Percentiles rank a stretch among this genome's conserved stretches.
Conservation (phyloP, 371 early-diverging fungal species). For the Zychaea mexicana region DNA sequence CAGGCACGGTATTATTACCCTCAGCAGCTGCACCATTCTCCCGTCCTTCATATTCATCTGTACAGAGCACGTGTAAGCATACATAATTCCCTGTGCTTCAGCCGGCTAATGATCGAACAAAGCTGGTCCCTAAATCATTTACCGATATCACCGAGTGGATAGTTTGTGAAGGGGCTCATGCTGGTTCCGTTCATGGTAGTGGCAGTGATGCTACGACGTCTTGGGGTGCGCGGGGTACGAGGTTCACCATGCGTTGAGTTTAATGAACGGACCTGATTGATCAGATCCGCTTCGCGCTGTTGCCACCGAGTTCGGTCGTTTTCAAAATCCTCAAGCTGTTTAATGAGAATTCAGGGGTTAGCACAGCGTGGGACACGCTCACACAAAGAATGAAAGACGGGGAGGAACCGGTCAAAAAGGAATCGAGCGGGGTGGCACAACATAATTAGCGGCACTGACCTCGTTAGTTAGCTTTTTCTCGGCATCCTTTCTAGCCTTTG, state of each 20-base stretch:
- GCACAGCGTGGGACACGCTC: not conserved
- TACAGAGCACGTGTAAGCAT: not conserved
- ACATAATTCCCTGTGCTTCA: no score
- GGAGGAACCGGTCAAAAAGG: not conserved
- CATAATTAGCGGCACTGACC: constrained; percentile 17
- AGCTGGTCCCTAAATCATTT: not conserved
- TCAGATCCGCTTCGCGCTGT: constrained; percentile 49
- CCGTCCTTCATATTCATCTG: constrained; percentile 1
- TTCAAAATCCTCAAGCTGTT: constrained; percentile 46
- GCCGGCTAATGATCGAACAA: no score
- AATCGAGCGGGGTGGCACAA: not conserved
- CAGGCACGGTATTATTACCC: not conserved
- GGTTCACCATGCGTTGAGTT: constrained; percentile 34
- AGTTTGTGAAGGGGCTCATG: constrained; percentile 36
- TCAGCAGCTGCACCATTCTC: not conserved
- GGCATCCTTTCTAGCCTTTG: constrained; percentile 40
- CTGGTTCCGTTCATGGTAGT: constrained; percentile 22
- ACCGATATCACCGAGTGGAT: constrained; percentile 35
- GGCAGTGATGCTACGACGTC: constrained; percentile 44
- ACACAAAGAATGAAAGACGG: not conserved
- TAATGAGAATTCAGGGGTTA: constrained; percentile 1
- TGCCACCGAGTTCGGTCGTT: constrained; percentile 46
- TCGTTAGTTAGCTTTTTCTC: constrained; percentile 43
- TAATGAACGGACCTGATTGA: constrained; percentile 45
- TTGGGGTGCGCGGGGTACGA: constrained; percentile 44